Conservation (phyloP, 192 early-diverging fungal genomes). For the Linnemannia elongata region DNA sequence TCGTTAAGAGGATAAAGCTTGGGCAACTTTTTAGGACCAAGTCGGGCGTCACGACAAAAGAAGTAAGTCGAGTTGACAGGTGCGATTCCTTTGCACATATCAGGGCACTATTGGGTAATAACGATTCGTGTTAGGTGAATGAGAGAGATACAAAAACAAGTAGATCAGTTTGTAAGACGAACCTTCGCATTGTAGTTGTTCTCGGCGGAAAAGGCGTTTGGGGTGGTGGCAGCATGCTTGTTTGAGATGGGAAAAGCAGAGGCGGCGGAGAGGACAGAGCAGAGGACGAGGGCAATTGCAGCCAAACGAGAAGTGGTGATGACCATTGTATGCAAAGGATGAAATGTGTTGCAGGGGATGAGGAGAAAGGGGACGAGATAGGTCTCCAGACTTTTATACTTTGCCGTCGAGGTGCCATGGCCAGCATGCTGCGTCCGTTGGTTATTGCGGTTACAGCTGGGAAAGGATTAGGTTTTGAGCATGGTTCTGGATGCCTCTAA, state of each 20-base stretch:
- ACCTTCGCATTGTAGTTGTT: slow-evolving; percentile 15
- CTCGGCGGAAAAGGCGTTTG: neutral
- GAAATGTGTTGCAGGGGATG: neutral
- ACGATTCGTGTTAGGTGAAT: neutral
- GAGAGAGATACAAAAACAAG: neutral
- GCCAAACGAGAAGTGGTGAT: neutral
- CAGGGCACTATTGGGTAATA: slow-evolving; percentile 10
- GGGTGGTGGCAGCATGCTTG: neutral
- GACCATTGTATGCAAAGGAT: slow-evolving; percentile 1
- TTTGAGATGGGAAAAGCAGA: neutral
- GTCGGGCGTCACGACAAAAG: slow-evolving; percentile 34
- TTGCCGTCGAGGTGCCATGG: neutral
- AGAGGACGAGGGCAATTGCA: slow-evolving; percentile 3
- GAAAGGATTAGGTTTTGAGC: neutral
- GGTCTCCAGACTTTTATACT: neutral
- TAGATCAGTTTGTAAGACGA: neutral
- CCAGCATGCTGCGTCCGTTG: neutral
- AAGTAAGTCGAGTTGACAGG: slow-evolving; percentile 27
- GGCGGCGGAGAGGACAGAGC: slow-evolving; percentile 16
- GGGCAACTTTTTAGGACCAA: slow-evolving; percentile 42
- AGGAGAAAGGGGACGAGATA: neutral
- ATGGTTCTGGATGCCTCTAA: slow-evolving; percentile 1
- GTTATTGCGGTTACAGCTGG: neutral
- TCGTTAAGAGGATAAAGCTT: slow-evolving; percentile 26
- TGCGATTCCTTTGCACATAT: slow-evolving; percentile 32